Evolutionary conservation across 2,329 filamentous ascomycete genomes (phyloP).

Genomic region (Onygenales sp.): DNA sequence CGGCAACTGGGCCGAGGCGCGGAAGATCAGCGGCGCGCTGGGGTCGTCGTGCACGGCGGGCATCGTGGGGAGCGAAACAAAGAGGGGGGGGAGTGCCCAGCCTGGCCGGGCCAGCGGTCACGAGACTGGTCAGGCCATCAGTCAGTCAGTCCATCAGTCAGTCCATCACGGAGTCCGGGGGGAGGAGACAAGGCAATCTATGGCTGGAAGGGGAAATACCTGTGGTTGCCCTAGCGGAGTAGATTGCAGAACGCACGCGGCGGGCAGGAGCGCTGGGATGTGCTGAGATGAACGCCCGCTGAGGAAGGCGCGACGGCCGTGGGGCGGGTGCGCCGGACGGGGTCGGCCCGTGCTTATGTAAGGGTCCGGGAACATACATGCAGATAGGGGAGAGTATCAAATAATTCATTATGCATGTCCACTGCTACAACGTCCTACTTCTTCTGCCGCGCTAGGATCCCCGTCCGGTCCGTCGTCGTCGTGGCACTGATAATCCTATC

Average conservation of each 20-base stretch:
- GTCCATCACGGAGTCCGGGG: constrained; percentile 5
- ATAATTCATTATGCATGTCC: no score
- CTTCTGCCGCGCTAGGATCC: constrained; percentile 55
- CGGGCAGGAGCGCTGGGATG: no score
- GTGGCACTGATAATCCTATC: constrained; percentile 90
- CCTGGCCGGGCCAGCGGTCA: constrained; percentile 9
- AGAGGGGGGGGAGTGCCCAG: constrained; percentile 2
- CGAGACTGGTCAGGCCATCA: constrained; percentile 8
- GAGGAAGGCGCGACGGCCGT: no score
- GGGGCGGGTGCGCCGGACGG: no score
- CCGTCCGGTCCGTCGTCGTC: constrained; percentile 76
- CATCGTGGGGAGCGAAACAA: constrained; percentile 38
- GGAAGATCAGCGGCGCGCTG: constrained; percentile 58
- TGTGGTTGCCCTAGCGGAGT: no score
- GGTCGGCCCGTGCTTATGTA: no score
- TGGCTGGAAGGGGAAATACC: background rate
- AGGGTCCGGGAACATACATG: no score
- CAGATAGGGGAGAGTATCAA: no score
- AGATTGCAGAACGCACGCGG: no score
- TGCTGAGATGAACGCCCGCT: no score
- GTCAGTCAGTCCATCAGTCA: constrained; percentile 7
- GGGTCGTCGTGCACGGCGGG: constrained; percentile 73
- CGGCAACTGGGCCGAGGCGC: constrained; percentile 57
- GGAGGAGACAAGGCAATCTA: background rate
- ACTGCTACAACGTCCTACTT: constrained; percentile 17